Base-by-base conservation (phyloP, 805 yeast species). In the Candida schatavii region DNA sequence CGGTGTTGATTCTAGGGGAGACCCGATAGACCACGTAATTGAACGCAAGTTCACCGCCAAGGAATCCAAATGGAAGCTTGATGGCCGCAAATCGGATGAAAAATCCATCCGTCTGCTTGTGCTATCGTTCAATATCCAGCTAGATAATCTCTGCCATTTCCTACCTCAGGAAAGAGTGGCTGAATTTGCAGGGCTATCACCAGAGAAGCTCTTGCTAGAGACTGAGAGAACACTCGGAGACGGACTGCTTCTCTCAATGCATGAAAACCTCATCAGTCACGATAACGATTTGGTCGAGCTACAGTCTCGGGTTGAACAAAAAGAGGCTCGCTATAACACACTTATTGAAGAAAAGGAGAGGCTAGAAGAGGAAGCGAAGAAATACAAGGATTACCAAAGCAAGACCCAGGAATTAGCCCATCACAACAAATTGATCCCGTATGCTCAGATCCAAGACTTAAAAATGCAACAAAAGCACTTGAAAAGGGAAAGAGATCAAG, bases 141-240 rank as follows among this genome's bases (percentile, higher is more conserved):
- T 93, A 43, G 95, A 88, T 57, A 93, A 91, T 57, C 70, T 91
- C 38, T 90, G 98, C 56, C 97, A 91, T 57, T 93, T 93, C 55
- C 67, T 93, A 42, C 96, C 99, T 0, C 99, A 93, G 58, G 98
- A 91, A 53, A 74, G 95, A 45, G 98, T 93, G 5, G 91, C 95
- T 2, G 88, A 87, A 49, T 93, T 93, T 68, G 95, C 97, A 0
- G 77, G 83, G 2, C 66, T 88, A 49, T 75, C 85, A 22, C 86
- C 95, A 1, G 89, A 85, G 47, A 80, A 80, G 45, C 65, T 91
- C 6, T 68, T 93, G 10, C 54, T 70, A 20, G 95, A 88, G 52
- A 87, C 96, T 1, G 88, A 89, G 54, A 67, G 91, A 45, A 88
- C 97, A 1, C 77, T 88, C 25, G 87, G 85, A 4, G 69, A 77